Conservation (phyloP, 2,329 filamentous ascomycete species). For the Aspergillus tanneri region DNA sequence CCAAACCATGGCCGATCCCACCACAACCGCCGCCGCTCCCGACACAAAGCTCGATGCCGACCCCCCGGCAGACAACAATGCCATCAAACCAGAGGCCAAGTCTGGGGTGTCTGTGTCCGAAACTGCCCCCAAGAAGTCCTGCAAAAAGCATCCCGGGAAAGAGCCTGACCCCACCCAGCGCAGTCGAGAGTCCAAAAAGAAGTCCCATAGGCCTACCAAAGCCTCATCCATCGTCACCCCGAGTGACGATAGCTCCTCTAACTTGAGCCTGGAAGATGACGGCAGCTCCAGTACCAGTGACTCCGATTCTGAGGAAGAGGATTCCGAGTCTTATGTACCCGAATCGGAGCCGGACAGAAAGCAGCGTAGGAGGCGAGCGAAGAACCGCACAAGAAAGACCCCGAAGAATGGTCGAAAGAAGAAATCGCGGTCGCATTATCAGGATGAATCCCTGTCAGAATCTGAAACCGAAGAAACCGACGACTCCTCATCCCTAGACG, state of each 20-base stretch:
- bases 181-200: conserved; percentile 24
- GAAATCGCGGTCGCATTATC: conserved; percentile 37
- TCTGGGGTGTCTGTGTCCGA: conserved; percentile 24
- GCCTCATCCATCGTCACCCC: conserved; percentile 18
- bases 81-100: conserved; percentile 26
- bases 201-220: conserved; percentile 24
- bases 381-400: conserved; percentile 36
- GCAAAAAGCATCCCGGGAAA: conserved; percentile 33
- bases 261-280: conserved; percentile 22
- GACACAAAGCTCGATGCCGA: conserved; percentile 35
- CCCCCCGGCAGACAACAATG: conserved; percentile 26
- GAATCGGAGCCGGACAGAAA: conserved; percentile 27
- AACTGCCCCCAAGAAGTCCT: conserved; percentile 27
- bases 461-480: conserved; percentile 29
- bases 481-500: conserved; percentile 25
- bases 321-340: conserved; percentile 14
- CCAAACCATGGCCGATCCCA: neutral
- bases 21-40: neutral
- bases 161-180: conserved; percentile 21
- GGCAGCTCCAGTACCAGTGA: conserved; percentile 19
- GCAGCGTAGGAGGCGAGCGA: conserved; percentile 38
- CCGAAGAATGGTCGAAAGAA: conserved; percentile 34
- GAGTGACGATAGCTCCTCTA: conserved; percentile 25
- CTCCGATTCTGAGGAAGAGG: conserved; percentile 16
- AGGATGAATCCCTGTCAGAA: conserved; percentile 27